Conservation (phyloP, 1,284 basidiomycete genomes). For the Cryptococcus maquisensis region DNA sequence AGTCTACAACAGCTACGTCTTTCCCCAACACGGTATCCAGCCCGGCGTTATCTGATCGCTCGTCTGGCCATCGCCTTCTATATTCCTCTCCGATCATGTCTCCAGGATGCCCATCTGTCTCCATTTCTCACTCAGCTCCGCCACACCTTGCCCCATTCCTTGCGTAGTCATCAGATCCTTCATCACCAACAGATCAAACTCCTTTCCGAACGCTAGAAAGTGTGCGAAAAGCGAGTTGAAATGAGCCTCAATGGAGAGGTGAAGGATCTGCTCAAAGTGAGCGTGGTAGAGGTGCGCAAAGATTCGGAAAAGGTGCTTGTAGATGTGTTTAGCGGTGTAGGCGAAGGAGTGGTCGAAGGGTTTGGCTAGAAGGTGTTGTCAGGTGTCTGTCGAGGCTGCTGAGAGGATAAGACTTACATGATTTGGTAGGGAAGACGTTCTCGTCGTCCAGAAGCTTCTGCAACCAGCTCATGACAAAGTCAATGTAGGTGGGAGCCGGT, state of each 20-base stretch:
- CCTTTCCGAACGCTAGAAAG: constrained; percentile 78
- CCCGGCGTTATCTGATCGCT: background rate
- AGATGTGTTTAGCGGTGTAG: constrained; percentile 90
- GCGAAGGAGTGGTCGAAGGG: constrained; percentile 88
- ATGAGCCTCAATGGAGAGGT: constrained; percentile 91
- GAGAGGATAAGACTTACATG: constrained; percentile 56
- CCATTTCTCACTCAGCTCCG: constrained; percentile 85
- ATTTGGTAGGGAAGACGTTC: constrained; percentile 89
- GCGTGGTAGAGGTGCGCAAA: constrained; percentile 98
- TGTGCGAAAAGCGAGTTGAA: constrained; percentile 98
- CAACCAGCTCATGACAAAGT: constrained; percentile 98
- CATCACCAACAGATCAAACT: constrained; percentile 85
- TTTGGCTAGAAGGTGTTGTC: constrained; percentile 57
- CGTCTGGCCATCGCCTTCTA: background rate
- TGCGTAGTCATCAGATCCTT: constrained; percentile 59
- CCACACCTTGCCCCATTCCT: constrained; percentile 55
- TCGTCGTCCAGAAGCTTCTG: constrained; percentile 93
- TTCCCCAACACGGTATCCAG: background rate
- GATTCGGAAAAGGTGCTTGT: constrained; percentile 91
- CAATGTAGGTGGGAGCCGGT: constrained; percentile 94
- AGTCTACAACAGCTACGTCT: background rate
- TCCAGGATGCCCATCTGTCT: constrained; percentile 72
- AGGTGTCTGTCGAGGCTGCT: background rate
- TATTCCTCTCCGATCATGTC: constrained; percentile 13
- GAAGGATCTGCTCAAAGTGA: constrained; percentile 84